Evolutionary conservation across 257 asterid genomes (phyloP).

Genomic region (Lithospermum erythrorhizon): DNA sequence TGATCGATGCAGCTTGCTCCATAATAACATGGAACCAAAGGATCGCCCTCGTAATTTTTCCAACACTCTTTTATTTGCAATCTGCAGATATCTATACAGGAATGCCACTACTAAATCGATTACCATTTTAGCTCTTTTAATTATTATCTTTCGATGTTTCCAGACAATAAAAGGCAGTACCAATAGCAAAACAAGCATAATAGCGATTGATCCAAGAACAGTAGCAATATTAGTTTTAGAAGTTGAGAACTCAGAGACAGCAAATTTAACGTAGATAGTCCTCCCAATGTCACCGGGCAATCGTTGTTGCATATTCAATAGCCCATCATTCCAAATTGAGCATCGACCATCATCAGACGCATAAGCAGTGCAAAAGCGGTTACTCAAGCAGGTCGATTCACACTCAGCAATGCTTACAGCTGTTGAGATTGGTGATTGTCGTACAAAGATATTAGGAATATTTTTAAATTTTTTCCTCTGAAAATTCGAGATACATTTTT

Average conservation of each 20-base stretch:
- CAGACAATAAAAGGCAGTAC: conserved; percentile 12
- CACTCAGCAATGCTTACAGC: conserved; percentile 24
- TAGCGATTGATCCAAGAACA: conserved; percentile 20
- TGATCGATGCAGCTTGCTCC: conserved; percentile 30
- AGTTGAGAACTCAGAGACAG: conserved; percentile 22
- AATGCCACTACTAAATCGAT: conserved; percentile 32
- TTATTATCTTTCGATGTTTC: conserved; percentile 11
- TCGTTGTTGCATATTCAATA: conserved; percentile 14
- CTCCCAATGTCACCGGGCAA: conserved; percentile 15
- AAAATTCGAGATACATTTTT: conserved; percentile 4
- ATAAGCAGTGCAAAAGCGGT: conserved; percentile 38
- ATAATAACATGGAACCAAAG: conserved; percentile 36
- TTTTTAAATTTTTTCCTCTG: conserved; percentile 11
- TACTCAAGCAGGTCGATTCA: conserved; percentile 26
- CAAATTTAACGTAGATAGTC: conserved; percentile 15
- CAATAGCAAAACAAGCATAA: conserved; percentile 10
- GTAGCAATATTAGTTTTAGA: conserved; percentile 17
- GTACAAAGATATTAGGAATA: conserved; percentile 9
- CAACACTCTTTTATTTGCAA: conserved; percentile 34
- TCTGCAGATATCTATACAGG: conserved; percentile 24
- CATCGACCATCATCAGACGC: conserved; percentile 16
- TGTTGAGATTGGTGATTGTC: neutral
- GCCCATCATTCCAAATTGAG: conserved; percentile 7
- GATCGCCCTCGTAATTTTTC: conserved; percentile 41
- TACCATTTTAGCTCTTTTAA: conserved; percentile 10